Evolutionary conservation across 2,329 filamentous ascomycete species (phyloP), one percentile per base, ranked within the genome.

Genomic region (Claviceps africana): DNA sequence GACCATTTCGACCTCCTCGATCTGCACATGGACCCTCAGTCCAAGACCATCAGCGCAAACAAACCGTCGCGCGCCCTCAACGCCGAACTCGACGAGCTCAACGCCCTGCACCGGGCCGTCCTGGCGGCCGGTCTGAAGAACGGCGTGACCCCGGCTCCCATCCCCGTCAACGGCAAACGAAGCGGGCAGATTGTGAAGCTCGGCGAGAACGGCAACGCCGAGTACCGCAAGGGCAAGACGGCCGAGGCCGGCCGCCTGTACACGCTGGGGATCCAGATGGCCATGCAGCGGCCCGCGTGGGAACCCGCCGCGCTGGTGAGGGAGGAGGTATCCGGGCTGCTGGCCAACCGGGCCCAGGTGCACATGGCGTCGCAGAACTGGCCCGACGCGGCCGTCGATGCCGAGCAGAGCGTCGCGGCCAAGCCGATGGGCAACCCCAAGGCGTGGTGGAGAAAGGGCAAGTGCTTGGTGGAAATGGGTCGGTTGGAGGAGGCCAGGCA

Each of bases 121-220:
- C 74, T 93, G 60, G 69, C 70, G 52, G 67, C 68, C 59, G 76
- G 80, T 45, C 67, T 72, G 31, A 79, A 84, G 6, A 76, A 79
- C 54, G 76, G 71, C 47, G 74, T 88, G 21, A 91, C 91, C 0
- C 89, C 90, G 5, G 86, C 91, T 0, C 93, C 93, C 0, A 78
- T 95, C 43, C 90, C 90, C 54, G 84, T 96, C 56, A 94, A 95
- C 74, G 90, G 88, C 50, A 95, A 96, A 72, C 88, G 91, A 63
- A 83, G 79, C 58, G 88, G 87, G 37, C 82, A 90, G 65, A 86
- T 98, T 69, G 81, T 76, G 70, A 97, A 97, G 72, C 82, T 97
- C 58, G 87, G 89, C 65, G 93, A 97, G 67, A 79, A 78, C 53
- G 91, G 88, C 62, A 95, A 95, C 73, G 72, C 72, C 54, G 81